Base-by-base conservation (phyloP, 2,329 filamentous ascomycete species). In the Incumbomyces lentus region DNA sequence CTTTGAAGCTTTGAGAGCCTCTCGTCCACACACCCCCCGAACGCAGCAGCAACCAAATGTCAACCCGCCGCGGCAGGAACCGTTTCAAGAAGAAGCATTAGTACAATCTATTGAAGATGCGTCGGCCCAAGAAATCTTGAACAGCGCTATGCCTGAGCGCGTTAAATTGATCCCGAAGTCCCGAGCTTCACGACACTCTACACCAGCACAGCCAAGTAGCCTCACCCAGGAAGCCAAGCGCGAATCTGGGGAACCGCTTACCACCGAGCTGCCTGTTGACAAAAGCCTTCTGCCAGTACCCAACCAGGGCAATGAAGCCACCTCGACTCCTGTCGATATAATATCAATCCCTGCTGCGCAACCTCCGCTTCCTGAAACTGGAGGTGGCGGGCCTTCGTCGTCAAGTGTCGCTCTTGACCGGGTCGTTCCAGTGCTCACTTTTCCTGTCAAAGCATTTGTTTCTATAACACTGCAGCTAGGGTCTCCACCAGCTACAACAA, bases 391-490 rank as follows among this genome's bases (percentile, higher is more conserved):
- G 3, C 40, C 26, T 16, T 30, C 40, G 12, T 16, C 26, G n/a
- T 26, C 22, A 26, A 14, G 18, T 33, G 26, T 3, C 18, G 13
- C 30, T 32, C 2, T 13, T 77, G 3, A 29, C 16, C 69, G 73
- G 38, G 74, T 80, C 19, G 79, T 95, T 54, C 82, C 78, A 61
- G 89, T 96, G 39, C 92, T 86, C 70, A 94, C 94, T 64, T 95
- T 98, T 64, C 92, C 92, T 13, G 87, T 98, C 82, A 86, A 84
- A 64, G 92, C 92, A 3, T 98, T 93, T 74, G 89, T 94, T 54
- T 84, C 89, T 16, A 92, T 98, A 60, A 81, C 78, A 11, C 77
- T 96, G 57, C 64, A 74, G 59, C 61, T 65, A 67, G 72, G 79
- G 62, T 69, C 76, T 53, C 65, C 73, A 50, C 66, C 73, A 49